Conservation (phyloP, 176 grass and related monocot species). For the Aegilops bicornis region DNA sequence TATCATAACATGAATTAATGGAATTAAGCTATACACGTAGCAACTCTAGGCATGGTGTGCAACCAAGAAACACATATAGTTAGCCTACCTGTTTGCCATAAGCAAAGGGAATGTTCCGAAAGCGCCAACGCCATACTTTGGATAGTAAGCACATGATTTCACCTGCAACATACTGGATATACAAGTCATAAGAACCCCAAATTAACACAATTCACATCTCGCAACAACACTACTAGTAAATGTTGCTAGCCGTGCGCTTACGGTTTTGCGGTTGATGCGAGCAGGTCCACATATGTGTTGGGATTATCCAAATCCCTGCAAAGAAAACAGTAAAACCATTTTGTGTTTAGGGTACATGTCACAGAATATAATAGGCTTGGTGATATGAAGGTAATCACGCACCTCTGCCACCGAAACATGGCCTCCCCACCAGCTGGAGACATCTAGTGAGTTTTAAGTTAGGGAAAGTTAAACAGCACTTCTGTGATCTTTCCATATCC, state of each 20-base stretch:
- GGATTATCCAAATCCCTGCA: constrained; percentile 60
- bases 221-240: background rate
- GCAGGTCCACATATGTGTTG: constrained; percentile 60
- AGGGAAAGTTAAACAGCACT: background rate
- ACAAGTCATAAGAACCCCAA: background rate
- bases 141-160: constrained; percentile 51
- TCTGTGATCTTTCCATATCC: background rate
- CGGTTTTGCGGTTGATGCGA: constrained; percentile 43
- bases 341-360: background rate
- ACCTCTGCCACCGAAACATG: constrained; percentile 64
- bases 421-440: constrained; percentile 43
- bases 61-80: background rate
- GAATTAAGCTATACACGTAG: background rate
- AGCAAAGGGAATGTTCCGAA: constrained; percentile 63
- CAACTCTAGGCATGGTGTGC: background rate
- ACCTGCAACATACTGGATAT: constrained; percentile 42
- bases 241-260: constrained; percentile 22
- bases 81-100: constrained; percentile 42
- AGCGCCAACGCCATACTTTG: constrained; percentile 46
- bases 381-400: background rate
- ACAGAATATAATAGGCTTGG: background rate
- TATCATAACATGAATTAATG: background rate
- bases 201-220: background rate
- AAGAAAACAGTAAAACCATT: background rate
- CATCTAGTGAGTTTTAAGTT: constrained; percentile 49